Percentiles rank a stretch among this genome's conserved stretches.
phyloP scores from a whole-genome alignment of 441 rosid genomes.

The Breynia disticha region DNA sequence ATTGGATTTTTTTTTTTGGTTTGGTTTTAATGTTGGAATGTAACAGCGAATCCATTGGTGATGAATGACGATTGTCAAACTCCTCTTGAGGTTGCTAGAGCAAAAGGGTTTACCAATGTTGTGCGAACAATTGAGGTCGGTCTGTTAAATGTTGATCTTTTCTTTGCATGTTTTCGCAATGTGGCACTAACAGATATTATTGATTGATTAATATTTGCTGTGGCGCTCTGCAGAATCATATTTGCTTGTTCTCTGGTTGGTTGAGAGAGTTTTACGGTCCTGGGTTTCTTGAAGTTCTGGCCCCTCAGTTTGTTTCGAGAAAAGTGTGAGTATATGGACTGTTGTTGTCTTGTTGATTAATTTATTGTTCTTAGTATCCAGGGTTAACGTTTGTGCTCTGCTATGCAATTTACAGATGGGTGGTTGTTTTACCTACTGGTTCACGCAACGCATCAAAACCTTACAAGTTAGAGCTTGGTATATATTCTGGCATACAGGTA shows the following conservation, averaged over 20 bases:
- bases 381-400: slow-evolving; percentile 10
- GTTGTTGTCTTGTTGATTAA: not conserved
- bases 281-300: slow-evolving; percentile 69
- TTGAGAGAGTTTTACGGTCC: slow-evolving; percentile 83
- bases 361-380: not conserved
- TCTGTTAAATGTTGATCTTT: too few species aligned
- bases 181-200: too few species aligned
- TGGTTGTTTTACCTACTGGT: slow-evolving; percentile 70
- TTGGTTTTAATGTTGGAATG: slow-evolving; percentile 12
- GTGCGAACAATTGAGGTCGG: slow-evolving; percentile 80
- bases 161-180: too few species aligned
- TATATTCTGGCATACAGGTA: slow-evolving; percentile 70
- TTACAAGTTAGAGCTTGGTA: slow-evolving; percentile 80
- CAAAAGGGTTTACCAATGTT: slow-evolving; percentile 53
- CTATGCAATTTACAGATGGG: slow-evolving; percentile 59
- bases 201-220: not conserved
- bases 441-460: slow-evolving; percentile 56
- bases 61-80: slow-evolving; percentile 87
- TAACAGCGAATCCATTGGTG: slow-evolving; percentile 71
- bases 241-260: slow-evolving; percentile 89
- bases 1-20: not conserved
- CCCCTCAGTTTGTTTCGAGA: slow-evolving; percentile 76
- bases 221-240: slow-evolving; percentile 41
- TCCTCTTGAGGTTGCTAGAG: slow-evolving; percentile 80
- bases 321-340: slow-evolving; percentile 50